These are phyloP conservation scores for Gelatoporia subvermispora DNA, from an alignment of 768 basidiomycete genomes.

Conservation along the genomic window DNA sequence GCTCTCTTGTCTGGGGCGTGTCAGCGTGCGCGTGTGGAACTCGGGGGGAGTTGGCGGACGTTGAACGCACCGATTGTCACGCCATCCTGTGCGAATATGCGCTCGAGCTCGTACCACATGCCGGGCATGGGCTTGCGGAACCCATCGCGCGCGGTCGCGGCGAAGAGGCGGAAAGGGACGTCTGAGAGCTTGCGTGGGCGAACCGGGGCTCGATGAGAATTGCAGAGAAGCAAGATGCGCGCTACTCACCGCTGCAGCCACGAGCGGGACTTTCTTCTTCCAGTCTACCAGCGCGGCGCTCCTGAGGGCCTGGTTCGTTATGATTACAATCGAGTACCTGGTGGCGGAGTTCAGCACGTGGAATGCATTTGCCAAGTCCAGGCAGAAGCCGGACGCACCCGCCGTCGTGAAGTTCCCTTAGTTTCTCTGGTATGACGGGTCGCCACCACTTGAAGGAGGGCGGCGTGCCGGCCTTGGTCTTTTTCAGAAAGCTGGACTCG, in stretches of 20 bases:
- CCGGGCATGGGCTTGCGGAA: conserved; percentile 86
- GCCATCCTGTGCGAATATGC: conserved; percentile 51
- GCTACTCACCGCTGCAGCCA: conserved; percentile 55
- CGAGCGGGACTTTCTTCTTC: conserved; percentile 70
- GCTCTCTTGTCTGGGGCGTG: conserved; percentile 47
- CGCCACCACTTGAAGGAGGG: conserved; percentile 78
- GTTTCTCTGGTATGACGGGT: conserved; percentile 50
- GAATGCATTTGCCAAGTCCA: neutral
- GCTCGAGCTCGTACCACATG: conserved; percentile 75
- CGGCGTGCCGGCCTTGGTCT: conserved; percentile 31
- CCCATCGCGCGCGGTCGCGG: conserved; percentile 67
- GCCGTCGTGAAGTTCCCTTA: conserved; percentile 52
- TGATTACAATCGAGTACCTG: conserved; percentile 68
- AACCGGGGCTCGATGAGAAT: neutral
- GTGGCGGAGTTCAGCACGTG: neutral
- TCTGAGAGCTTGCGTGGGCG: conserved; percentile 48
- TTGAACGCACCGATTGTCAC: conserved; percentile 55
- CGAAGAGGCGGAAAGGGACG: conserved; percentile 74
- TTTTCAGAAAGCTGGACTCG: conserved; percentile 38
- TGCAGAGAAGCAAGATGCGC: neutral
- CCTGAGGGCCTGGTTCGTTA: conserved; percentile 73
- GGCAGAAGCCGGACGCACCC: conserved; percentile 38
- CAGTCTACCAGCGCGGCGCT: conserved; percentile 51
- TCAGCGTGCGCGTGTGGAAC: conserved; percentile 12
- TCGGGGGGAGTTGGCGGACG: neutral